phyloP scores from a whole-genome alignment of 495 filamentous ascomycete species.

The Xylaria castorea region DNA sequence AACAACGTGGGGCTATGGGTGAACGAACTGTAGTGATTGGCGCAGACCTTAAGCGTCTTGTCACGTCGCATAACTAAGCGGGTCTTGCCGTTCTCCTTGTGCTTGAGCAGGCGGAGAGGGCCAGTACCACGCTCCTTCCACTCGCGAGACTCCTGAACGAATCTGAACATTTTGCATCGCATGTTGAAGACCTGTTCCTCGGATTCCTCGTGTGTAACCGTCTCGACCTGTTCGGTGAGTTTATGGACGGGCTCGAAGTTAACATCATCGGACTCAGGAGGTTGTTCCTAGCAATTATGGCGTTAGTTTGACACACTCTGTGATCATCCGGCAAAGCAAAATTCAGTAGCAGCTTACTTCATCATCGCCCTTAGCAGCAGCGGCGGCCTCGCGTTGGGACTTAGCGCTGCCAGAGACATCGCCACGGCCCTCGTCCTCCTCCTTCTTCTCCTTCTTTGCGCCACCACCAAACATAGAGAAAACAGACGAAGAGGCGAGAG shows the following conservation, averaged over 20 bases:
- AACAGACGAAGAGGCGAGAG: conserved; percentile 60
- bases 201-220: conserved; percentile 97
- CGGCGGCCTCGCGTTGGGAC: conserved; percentile 73
- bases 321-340: background rate
- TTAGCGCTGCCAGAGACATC: conserved; percentile 89
- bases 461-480: conserved; percentile 99
- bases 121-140: conserved; percentile 99
- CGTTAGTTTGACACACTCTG: conserved; percentile 8
- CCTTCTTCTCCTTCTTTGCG: conserved; percentile 82
- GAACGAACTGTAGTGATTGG: conserved; percentile 96
- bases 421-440: conserved; percentile 71
- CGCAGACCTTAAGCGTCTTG: conserved; percentile 99
- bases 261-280: conserved; percentile 85
- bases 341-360: conserved; percentile 40
- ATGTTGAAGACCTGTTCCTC: conserved; percentile 99
- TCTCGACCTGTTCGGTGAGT: conserved; percentile 94
- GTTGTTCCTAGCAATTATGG: conserved; percentile 62
- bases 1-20: background rate
- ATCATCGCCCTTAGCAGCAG: conserved; percentile 57
- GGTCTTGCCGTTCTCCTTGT: conserved; percentile 98
- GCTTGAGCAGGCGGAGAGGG: conserved; percentile 94
- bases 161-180: conserved; percentile 99
- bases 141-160: conserved; percentile 83
- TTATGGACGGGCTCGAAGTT: conserved; percentile 96
- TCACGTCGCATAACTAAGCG: conserved; percentile 98